Conservation (phyloP, 306 rosid genomes). For the Ochetophila trinervis region DNA sequence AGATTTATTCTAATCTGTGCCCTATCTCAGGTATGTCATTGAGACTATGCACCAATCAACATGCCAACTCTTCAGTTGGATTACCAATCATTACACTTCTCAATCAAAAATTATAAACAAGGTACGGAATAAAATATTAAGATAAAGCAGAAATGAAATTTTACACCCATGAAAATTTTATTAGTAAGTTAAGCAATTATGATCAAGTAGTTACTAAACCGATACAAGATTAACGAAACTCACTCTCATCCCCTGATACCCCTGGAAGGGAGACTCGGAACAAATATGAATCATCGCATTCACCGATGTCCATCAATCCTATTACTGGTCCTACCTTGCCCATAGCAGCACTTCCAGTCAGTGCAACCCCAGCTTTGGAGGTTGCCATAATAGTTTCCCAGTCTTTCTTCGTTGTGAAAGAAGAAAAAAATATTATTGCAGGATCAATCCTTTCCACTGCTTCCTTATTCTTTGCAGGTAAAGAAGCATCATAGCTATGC, state of each 20-base stretch:
- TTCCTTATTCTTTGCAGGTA: conserved; percentile 29
- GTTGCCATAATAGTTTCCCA: conserved; percentile 55
- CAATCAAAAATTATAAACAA: no score
- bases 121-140: neutral
- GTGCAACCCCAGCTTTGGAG: conserved; percentile 46
- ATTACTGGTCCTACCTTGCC: conserved; percentile 63
- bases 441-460: conserved; percentile 38
- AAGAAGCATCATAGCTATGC: conserved; percentile 30
- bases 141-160: neutral
- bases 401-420: conserved; percentile 50
- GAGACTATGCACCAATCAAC: no score
- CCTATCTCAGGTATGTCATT: no score
- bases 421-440: conserved; percentile 54
- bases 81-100: neutral
- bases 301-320: conserved; percentile 76
- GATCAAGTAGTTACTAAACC: neutral
- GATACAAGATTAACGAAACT: conserved; percentile 32
- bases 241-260: conserved; percentile 80
- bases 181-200: neutral
- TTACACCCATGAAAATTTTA: no score
- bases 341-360: conserved; percentile 69
- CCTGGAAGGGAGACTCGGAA: conserved; percentile 83
- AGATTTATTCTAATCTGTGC: no score
- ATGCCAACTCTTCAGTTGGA: neutral
- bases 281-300: conserved; percentile 60